phyloP scores from a whole-genome alignment of 2,329 filamentous ascomycete genomes.

The Cercospora sp. region DNA sequence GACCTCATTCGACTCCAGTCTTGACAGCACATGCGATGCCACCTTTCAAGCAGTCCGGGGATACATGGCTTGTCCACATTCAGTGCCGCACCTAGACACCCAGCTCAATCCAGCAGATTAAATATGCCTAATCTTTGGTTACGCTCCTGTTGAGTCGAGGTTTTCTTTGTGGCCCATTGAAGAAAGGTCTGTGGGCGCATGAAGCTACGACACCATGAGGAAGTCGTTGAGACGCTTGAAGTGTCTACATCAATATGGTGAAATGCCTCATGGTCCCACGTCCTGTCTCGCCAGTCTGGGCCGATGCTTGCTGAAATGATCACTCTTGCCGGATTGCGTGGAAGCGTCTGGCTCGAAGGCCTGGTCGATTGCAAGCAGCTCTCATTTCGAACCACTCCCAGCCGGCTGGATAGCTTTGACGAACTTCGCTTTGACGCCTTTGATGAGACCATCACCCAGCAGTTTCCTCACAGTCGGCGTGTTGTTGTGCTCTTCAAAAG shows the following conservation, averaged over 20 bases:
- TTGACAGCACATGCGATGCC: background rate
- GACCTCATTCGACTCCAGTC: background rate
- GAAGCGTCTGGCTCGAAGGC: background rate
- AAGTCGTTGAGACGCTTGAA: background rate
- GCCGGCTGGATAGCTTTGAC: conserved; percentile 13
- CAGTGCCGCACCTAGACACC: background rate
- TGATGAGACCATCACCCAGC: conserved; percentile 22
- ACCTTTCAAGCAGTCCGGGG: background rate
- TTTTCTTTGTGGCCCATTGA: background rate
- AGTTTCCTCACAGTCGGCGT: conserved; percentile 37
- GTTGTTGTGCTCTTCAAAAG: conserved; percentile 37
- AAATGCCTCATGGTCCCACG: background rate
- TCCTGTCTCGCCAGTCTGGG: background rate
- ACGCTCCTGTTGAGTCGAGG: background rate
- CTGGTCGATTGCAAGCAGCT: background rate
- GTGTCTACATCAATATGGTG: background rate
- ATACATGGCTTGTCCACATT: background rate
- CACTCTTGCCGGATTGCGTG: background rate
- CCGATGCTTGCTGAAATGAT: background rate
- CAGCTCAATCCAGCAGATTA: background rate
- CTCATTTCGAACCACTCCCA: background rate
- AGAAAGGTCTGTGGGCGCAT: background rate
- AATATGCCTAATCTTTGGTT: background rate
- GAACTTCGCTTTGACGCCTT: conserved; percentile 18
- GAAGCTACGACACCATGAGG: background rate